phyloP scores from a whole-genome alignment of 2,329 filamentous ascomycete species.

The Aspergillus amoenus region DNA sequence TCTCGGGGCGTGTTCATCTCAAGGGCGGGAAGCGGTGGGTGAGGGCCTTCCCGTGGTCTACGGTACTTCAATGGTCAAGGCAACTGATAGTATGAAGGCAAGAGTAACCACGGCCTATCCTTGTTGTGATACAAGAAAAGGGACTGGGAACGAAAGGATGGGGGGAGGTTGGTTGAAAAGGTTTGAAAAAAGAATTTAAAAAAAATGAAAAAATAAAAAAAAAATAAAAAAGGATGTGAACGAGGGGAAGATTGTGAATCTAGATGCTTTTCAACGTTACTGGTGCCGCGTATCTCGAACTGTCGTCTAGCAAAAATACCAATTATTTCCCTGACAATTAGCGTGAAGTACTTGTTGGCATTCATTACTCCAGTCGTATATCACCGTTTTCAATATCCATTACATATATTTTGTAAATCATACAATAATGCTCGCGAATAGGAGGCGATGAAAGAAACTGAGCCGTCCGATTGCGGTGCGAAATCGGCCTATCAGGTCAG shows the following conservation, averaged over 20 bases:
- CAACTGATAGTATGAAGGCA: background rate
- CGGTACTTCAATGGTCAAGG: background rate
- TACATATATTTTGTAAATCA: background rate
- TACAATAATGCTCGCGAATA: background rate
- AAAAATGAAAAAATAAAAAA: slow-evolving; percentile 5
- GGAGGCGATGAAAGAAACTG: too few relatives aligned
- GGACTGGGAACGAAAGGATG: slow-evolving; percentile 6
- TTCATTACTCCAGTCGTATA: too few relatives aligned
- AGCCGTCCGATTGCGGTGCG: background rate
- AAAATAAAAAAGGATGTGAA: background rate
- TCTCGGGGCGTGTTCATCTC: background rate
- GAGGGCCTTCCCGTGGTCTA: background rate
- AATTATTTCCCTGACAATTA: slow-evolving; percentile 7
- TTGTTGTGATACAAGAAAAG: slow-evolving; percentile 1
- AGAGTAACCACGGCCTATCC: background rate
- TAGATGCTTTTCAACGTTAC: slow-evolving; percentile 5
- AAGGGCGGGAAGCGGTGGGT: background rate
- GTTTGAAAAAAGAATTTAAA: slow-evolving; percentile 11
- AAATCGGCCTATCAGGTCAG: background rate
- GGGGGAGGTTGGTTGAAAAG: background rate
- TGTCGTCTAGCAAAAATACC: slow-evolving; percentile 13
- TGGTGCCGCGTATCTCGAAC: background rate
- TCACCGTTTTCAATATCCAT: too few relatives aligned
- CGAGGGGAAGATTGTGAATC: background rate
- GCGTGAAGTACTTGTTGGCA: too few relatives aligned